These are phyloP conservation scores for Daldinia grandis DNA, from an alignment of 495 filamentous ascomycete species.

Conservation along the genomic window DNA sequence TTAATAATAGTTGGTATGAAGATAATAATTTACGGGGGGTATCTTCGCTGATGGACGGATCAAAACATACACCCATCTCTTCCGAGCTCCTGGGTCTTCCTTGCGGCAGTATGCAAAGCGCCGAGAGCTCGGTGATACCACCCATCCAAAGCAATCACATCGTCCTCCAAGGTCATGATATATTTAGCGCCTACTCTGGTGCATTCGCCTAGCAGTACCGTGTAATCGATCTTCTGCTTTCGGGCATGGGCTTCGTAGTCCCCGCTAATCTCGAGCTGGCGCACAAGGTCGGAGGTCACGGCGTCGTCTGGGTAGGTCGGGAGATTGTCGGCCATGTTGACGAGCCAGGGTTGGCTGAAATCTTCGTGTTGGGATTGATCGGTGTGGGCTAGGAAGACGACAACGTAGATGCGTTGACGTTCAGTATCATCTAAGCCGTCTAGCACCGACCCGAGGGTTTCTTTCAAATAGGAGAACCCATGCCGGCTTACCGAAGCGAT, in stretches of 20 bases:
- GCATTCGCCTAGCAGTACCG: slow-evolving; percentile 57
- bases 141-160: slow-evolving; percentile 58
- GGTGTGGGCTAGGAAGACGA: slow-evolving; percentile 61
- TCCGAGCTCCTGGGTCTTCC: slow-evolving; percentile 41
- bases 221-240: slow-evolving; percentile 62
- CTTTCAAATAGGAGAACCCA: slow-evolving; percentile 32
- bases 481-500: slow-evolving; percentile 32
- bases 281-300: slow-evolving; percentile 36
- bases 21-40: neutral
- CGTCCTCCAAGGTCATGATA: slow-evolving; percentile 65
- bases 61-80: slow-evolving; percentile 41
- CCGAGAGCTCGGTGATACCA: slow-evolving; percentile 60
- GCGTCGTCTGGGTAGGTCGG: slow-evolving; percentile 49
- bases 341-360: slow-evolving; percentile 59
- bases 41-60: too few species aligned
- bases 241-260: slow-evolving; percentile 41
- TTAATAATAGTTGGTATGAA: slow-evolving; percentile 1
- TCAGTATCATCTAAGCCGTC: slow-evolving; percentile 58
- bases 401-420: slow-evolving; percentile 56
- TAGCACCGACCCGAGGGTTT: slow-evolving; percentile 48
- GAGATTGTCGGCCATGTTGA: slow-evolving; percentile 54
- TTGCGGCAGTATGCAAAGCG: slow-evolving; percentile 48
- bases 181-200: slow-evolving; percentile 54
- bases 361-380: slow-evolving; percentile 58
- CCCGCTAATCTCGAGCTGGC: slow-evolving; percentile 43